Evolutionary conservation across 164 flowering plant species (phyloP), one percentile per base, ranked within the genome.

Genomic region (Echeveria elegans): DNA sequence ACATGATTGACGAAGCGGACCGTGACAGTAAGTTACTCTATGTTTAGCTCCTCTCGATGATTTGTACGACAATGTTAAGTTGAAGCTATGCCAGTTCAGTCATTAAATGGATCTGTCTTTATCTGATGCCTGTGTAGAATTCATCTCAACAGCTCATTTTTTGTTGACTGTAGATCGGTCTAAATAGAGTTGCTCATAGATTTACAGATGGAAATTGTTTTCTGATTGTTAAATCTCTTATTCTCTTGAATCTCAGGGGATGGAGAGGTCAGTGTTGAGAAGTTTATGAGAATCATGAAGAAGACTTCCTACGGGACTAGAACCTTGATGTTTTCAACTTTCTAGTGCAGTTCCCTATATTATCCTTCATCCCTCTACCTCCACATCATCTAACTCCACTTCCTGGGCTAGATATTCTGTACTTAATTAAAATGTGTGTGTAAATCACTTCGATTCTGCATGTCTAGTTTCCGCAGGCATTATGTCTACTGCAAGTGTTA

Each of bases 1-100:
- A 86, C 73, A 95, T 95, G 99, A 72, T 95, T 70, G 85, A 84
- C 8, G 97, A 82, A 71, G 97, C 97, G 43, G 99, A 89, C 70
- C 82, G 79, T 24, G 88, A 93, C 72, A 79, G 98, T 88, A 83
- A 86, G 88, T 79, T 62, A 36, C 16, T 58, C 63, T n/a, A 3
- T 48, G 21, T 32, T 65, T 6, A 4, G 10, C 23, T 45, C 12
- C 15, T 26, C 50, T 65, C 16, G 31, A 24, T 43, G 9, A 26
- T 18, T n/a, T 7, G 11, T 52, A 21, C 29, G 8, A 52, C 26
- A n/a, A 1, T n/a, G 24, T 48, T 12, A 48, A 5, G 58, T 52
- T 52, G 28, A 21, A 5, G 28, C 16, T 65, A 12, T 58, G n/a
- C 64, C 12, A 32, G 5, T 53, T 41, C 15, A 14, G 19, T 23